phyloP scores from a whole-genome alignment of 2,329 filamentous ascomycete species.

The Aspergillus pseudotamarii region DNA sequence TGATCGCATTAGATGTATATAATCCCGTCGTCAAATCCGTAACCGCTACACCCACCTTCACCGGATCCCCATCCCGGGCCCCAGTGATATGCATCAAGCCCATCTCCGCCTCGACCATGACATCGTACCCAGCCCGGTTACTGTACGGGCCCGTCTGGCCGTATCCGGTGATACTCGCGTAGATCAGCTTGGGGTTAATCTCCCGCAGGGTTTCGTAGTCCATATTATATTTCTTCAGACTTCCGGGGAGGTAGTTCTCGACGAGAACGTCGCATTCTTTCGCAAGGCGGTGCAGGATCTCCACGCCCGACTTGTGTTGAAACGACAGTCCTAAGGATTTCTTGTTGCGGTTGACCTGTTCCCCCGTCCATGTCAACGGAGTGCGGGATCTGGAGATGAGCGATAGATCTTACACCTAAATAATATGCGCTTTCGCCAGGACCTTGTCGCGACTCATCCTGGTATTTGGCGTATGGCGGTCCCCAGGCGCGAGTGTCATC shows the following conservation, averaged over 20 bases:
- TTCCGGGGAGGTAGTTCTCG: constrained; percentile 93
- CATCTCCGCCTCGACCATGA: constrained; percentile 99
- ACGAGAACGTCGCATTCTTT: constrained; percentile 89
- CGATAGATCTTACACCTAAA: constrained; percentile 67
- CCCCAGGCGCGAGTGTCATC: constrained; percentile 98
- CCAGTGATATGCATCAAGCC: constrained; percentile 99
- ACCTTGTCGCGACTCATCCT: constrained; percentile 57
- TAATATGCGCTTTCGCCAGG: constrained; percentile 96
- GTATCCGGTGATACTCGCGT: constrained; percentile 95
- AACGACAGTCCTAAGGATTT: constrained; percentile 92
- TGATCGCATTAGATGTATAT: constrained; percentile 93
- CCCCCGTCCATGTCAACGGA: constrained; percentile 9
- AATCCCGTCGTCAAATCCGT: constrained; percentile 94
- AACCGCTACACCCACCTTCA: constrained; percentile 96
- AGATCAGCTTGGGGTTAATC: constrained; percentile 86
- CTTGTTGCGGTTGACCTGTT: constrained; percentile 92
- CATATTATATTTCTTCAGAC: constrained; percentile 85
- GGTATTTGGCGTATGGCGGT: constrained; percentile 85
- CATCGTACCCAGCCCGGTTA: constrained; percentile 89
- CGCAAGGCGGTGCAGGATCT: constrained; percentile 82
- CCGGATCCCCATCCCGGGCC: constrained; percentile 80
- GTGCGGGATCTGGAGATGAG: too few relatives aligned
- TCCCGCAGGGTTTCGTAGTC: constrained; percentile 79
- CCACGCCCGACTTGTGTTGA: constrained; percentile 77
- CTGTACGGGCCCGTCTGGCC: constrained; percentile 93